phyloP scores from a whole-genome alignment of 2,329 filamentous ascomycete genomes.

The Trichoderma aggressivum region DNA sequence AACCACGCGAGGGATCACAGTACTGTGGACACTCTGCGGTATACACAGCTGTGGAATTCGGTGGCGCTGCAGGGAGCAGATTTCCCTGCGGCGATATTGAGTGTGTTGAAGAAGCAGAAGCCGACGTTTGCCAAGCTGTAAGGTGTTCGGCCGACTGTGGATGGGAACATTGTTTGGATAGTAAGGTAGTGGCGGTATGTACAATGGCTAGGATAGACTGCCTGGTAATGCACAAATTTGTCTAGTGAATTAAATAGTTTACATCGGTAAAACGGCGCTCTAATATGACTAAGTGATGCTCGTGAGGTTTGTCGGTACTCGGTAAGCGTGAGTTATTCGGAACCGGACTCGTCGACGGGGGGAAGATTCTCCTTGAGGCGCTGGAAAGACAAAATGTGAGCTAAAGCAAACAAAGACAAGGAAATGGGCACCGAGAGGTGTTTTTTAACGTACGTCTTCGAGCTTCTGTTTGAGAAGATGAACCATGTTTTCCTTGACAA shows the following conservation, averaged over 20 bases:
- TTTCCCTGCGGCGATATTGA: conserved; percentile 69
- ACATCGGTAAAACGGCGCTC: background rate
- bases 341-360: conserved; percentile 50
- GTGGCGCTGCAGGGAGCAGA: conserved; percentile 79
- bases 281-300: too few relatives aligned
- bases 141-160: background rate
- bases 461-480: conserved; percentile 63
- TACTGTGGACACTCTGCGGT: conserved; percentile 74
- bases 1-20: conserved; percentile 77
- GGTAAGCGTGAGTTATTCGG: conserved; percentile 35
- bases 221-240: background rate
- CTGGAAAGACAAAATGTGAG: conserved; percentile 28
- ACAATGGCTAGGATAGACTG: background rate
- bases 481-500: conserved; percentile 73
- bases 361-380: conserved; percentile 52
- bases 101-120: conserved; percentile 72
- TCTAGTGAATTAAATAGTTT: background rate
- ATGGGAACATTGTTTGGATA: background rate
- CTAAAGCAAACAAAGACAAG: background rate
- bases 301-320: background rate
- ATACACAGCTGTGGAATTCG: conserved; percentile 85
- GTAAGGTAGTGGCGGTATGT: background rate
- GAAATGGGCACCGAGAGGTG: background rate
- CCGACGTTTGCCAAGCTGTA: conserved; percentile 83
- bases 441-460: conserved; percentile 56